Conservation (phyloP, 2,329 filamentous ascomycete species). For the Nemania serpens region DNA sequence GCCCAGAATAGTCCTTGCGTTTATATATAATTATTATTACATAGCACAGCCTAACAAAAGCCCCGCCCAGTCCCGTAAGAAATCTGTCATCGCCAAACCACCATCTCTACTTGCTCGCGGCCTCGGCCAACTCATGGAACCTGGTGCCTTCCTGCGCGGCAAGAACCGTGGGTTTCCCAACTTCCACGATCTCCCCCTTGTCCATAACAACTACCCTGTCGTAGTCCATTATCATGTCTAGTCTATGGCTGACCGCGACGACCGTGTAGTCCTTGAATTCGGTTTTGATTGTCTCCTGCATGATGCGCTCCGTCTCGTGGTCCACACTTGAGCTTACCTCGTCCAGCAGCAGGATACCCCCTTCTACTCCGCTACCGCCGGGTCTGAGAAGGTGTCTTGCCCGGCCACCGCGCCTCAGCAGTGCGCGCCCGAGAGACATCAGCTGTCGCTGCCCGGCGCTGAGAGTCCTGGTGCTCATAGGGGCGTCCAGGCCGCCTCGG, state of each 20-base stretch:
- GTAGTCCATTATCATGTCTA: constrained; percentile 52
- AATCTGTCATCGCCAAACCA: neutral
- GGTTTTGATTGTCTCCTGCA: constrained; percentile 34
- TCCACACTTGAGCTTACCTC: constrained; percentile 43
- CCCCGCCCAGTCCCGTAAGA: no score
- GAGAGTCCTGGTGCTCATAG: constrained; percentile 49
- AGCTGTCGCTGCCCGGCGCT: constrained; percentile 55
- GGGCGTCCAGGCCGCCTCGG: constrained; percentile 34
- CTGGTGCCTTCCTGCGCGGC: neutral
- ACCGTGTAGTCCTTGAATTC: constrained; percentile 53
- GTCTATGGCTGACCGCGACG: constrained; percentile 40
- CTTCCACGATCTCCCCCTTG: constrained; percentile 50
- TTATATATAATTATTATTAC: no score
- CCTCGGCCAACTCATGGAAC: neutral
- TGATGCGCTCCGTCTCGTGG: constrained; percentile 34
- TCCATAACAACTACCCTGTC: constrained; percentile 56
- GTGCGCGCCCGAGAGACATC: constrained; percentile 36
- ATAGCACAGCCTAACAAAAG: no score
- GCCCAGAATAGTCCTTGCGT: no score
- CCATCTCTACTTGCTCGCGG: neutral
- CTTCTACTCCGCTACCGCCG: constrained; percentile 29
- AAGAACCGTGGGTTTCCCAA: constrained; percentile 33
- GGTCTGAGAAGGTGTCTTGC: constrained; percentile 29
- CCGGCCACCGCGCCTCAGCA: constrained; percentile 36
- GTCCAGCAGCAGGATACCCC: constrained; percentile 40